phyloP scores from a whole-genome alignment of 805 yeast species.

The Metschnikowia reukaufii region DNA sequence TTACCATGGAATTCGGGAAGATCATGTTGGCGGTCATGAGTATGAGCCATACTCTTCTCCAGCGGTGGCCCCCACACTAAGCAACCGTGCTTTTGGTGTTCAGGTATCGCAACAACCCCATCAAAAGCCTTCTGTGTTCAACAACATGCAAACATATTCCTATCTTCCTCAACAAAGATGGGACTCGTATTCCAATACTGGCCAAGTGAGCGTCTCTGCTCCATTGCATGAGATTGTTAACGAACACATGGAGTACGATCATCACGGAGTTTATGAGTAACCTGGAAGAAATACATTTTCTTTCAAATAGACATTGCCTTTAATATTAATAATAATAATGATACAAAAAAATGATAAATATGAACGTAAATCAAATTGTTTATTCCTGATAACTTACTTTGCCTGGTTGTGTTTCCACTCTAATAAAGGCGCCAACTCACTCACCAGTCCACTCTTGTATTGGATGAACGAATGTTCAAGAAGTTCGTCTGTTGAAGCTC shows the following conservation, averaged over 20 bases:
- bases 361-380: background rate
- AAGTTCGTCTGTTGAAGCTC: constrained; percentile 89
- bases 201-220: background rate
- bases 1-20: background rate
- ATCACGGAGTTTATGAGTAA: constrained; percentile 7
- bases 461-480: constrained; percentile 72
- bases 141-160: background rate
- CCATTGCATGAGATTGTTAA: background rate
- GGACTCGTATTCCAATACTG: constrained; percentile 3
- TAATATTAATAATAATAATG: background rate
- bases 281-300: background rate
- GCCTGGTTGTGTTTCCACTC: constrained; percentile 42
- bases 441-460: constrained; percentile 57
- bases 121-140: background rate
- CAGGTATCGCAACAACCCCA: constrained; percentile 9
- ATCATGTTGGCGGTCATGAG: background rate
- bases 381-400: background rate
- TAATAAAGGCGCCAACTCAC: constrained; percentile 58
- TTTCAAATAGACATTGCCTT: background rate
- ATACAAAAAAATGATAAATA: background rate
- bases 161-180: constrained; percentile 5
- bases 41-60: constrained; percentile 9
- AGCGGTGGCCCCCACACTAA: background rate
- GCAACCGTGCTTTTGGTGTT: constrained; percentile 9
- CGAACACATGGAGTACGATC: constrained; percentile 8